Evolutionary conservation across 2,329 filamentous ascomycete genomes (phyloP), one percentile per base, ranked within the genome.

Genomic region (Penicillium freii): DNA sequence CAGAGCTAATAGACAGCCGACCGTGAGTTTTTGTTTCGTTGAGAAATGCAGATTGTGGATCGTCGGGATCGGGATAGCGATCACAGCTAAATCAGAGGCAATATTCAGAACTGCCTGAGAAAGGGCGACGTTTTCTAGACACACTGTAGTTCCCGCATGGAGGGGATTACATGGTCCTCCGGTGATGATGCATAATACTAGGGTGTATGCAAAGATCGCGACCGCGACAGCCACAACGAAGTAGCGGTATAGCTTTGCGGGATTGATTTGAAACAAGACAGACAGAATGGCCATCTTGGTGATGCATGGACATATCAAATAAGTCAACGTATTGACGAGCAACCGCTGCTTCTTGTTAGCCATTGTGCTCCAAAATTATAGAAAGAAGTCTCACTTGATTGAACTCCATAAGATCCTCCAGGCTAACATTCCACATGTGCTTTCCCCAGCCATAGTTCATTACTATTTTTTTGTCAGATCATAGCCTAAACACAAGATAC

Each of bases 61-160:
- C 17, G 33, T 50, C 5, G 34, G 47, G 34, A 50, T 39, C 2
- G 47, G 47, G 15, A 50, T 25, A 4, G 15, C 38, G 10, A 50
- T 50, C 8, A 50, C 47, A 8, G 47, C 34, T 6, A 39, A 27
- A 39, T 50, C 47, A 19, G 47, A 50, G 19, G 47, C 34, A 39
- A 50, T 50, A n/a, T 50, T 50, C 19, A 39, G 47, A n/a, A 50
- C 34, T 39, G 34, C 34, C n/a, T 39, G 47, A n/a, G 34, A 39
- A 15, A 36, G 2, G 5, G 47, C 47, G 9, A 50, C 47, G 4
- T 50, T 29, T 13, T 50, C 34, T 17, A 50, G 34, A 9, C 34
- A 50, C 1, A 9, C 11, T 7, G 34, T 29, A 4, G 34, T 40
- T 40, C 47, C 47, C 19, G 25, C 34, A 7, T 29, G 34, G 17